phyloP scores from a whole-genome alignment of 345 rosid genomes.

The Eutrema heterophyllum region DNA sequence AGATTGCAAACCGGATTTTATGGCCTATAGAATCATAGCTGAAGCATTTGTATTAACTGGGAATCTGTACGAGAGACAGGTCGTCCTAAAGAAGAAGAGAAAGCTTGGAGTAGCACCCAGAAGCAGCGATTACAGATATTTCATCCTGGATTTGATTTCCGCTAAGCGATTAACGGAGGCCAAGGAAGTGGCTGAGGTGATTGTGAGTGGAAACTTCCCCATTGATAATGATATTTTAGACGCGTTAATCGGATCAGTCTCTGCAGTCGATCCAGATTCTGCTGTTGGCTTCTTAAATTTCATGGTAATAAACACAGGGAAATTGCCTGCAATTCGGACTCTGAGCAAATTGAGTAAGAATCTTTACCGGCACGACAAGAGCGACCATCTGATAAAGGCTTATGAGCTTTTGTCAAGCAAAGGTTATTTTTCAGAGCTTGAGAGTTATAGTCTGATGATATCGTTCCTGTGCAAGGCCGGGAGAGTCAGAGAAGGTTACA shows the following conservation, averaged over 20 bases:
- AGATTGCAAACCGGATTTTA: conserved; percentile 83
- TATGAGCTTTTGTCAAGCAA: conserved; percentile 45
- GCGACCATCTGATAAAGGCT: conserved; percentile 47
- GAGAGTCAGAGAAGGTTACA: conserved; percentile 73
- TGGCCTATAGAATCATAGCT: conserved; percentile 77
- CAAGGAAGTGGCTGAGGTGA: conserved; percentile 59
- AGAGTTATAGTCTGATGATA: conserved; percentile 56
- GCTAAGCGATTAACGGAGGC: conserved; percentile 60
- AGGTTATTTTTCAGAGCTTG: conserved; percentile 49
- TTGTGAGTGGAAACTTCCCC: conserved; percentile 67
- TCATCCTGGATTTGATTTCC: conserved; percentile 52
- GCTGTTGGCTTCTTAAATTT: conserved; percentile 49
- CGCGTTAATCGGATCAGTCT: conserved; percentile 66
- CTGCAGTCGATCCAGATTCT: conserved; percentile 55
- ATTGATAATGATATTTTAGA: conserved; percentile 66
- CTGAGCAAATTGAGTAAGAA: conserved; percentile 64
- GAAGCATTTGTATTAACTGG: conserved; percentile 57
- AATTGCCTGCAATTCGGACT: conserved; percentile 52
- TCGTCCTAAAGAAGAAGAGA: conserved; percentile 76
- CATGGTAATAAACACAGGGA: conserved; percentile 50
- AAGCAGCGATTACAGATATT: conserved; percentile 60
- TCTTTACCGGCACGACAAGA: conserved; percentile 54
- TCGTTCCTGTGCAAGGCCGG: conserved; percentile 69
- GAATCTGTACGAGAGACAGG: conserved; percentile 50
- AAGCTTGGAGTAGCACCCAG: conserved; percentile 93